Conservation (phyloP, 2,329 filamentous ascomycete genomes). For the Rutstroemia sp. region DNA sequence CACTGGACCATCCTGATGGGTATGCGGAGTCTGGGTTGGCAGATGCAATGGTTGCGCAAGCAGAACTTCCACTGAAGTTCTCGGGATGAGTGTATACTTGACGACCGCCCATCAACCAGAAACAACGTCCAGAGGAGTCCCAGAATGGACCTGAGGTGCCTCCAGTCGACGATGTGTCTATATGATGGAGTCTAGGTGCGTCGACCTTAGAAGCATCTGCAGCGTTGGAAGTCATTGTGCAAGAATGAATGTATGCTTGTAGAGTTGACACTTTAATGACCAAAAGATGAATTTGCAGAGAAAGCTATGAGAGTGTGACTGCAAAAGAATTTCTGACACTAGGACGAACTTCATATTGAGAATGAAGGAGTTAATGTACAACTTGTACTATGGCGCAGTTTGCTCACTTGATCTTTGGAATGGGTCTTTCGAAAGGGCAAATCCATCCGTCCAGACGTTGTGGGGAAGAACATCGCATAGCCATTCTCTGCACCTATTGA, state of each 20-base stretch:
- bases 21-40: constrained; percentile 3
- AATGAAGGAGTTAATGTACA: background rate
- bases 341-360: background rate
- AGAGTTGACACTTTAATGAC: background rate
- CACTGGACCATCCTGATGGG: background rate
- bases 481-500: background rate
- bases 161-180: constrained; percentile 1
- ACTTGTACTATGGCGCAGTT: background rate
- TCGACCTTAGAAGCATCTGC: background rate
- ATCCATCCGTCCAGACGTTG: background rate
- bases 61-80: constrained; percentile 5
- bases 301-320: background rate
- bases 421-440: background rate
- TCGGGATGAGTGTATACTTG: constrained; percentile 9
- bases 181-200: background rate
- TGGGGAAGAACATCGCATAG: background rate
- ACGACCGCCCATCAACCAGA: constrained; percentile 3
- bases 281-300: background rate
- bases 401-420: background rate
- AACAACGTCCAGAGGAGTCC: constrained; percentile 2
- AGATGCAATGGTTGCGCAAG: constrained; percentile 7
- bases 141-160: constrained; percentile 7
- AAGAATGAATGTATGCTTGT: background rate
- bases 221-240: background rate
- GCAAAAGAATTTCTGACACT: background rate